Conservation (phyloP, 192 early-diverging fungal species). For the Coemansia sp. region DNA sequence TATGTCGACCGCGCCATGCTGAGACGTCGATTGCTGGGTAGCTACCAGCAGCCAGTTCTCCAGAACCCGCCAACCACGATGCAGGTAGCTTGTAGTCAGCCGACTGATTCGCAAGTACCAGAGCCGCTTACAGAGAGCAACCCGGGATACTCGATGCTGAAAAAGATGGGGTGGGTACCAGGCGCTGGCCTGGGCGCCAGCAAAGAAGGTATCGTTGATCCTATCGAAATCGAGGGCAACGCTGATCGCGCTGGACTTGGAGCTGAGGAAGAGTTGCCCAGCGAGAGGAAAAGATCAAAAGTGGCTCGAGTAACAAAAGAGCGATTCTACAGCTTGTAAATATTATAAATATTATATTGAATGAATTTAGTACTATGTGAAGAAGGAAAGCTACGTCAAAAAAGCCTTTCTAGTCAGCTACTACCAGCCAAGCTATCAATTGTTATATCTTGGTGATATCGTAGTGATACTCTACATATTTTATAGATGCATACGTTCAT, state of each 20-base stretch:
- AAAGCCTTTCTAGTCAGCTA: too few relatives aligned
- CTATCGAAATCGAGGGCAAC: conserved; percentile 30
- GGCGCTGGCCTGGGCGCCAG: conserved; percentile 45
- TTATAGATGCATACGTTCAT: too few relatives aligned
- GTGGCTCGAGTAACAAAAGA: conserved; percentile 29
- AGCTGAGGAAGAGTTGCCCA: neutral
- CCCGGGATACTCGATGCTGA: conserved; percentile 35
- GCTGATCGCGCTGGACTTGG: conserved; percentile 32
- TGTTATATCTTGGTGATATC: neutral
- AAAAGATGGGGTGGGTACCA: conserved; percentile 47
- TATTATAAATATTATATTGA: neutral
- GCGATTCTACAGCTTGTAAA: conserved; percentile 25
- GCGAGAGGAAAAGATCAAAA: conserved; percentile 16
- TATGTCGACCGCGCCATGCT: conserved; percentile 36
- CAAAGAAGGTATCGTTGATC: conserved; percentile 24
- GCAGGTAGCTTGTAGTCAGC: neutral
- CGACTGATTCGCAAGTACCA: neutral
- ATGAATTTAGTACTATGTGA: neutral
- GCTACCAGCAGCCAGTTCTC: neutral
- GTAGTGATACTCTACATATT: neutral
- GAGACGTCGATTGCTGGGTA: conserved; percentile 18
- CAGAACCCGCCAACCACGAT: neutral
- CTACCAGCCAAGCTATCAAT: too few relatives aligned
- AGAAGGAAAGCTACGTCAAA: neutral
- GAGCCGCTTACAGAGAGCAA: conserved; percentile 24